These are phyloP conservation scores for Lathyrus tuberosus DNA, from an alignment of 306 rosid species.

Conservation along the genomic window DNA sequence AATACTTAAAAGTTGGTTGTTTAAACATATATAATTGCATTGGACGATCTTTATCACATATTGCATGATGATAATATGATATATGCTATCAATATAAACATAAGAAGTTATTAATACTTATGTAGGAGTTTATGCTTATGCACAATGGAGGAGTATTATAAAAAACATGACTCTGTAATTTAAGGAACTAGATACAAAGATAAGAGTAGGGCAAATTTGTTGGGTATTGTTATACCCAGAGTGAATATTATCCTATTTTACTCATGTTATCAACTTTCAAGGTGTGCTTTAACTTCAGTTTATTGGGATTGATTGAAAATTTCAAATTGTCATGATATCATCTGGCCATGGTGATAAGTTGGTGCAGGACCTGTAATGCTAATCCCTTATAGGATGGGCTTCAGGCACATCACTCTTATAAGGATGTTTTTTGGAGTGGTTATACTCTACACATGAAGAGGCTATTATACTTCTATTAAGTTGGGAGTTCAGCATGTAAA, in stretches of 20 bases:
- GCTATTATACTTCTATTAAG: constrained; percentile 16
- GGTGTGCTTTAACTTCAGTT: constrained; percentile 11
- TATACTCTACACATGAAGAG: constrained; percentile 17
- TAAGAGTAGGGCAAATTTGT: too few relatives aligned
- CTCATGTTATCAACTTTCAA: constrained; percentile 32
- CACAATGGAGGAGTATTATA: too few relatives aligned
- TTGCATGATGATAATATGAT: too few relatives aligned
- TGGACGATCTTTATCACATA: too few relatives aligned
- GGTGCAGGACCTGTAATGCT: constrained; percentile 27
- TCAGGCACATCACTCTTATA: constrained; percentile 19
- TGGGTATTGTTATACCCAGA: too few relatives aligned
- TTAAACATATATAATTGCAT: too few relatives aligned
- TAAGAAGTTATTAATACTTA: too few relatives aligned
- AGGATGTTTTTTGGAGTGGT: constrained; percentile 13
- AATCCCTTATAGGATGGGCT: constrained; percentile 15
- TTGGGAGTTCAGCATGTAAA: constrained; percentile 16
- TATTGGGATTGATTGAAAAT: constrained; percentile 26
- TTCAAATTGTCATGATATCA: constrained; percentile 13
- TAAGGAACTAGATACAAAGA: too few relatives aligned
- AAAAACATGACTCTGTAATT: background rate
- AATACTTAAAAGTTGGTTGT: too few relatives aligned
- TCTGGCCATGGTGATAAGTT: constrained; percentile 24
- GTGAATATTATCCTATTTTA: background rate
- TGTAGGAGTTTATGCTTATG: too few relatives aligned
- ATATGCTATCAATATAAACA: too few relatives aligned